Conservation (phyloP, 352 stramenopile species). For the Phytophthora tubulina region DNA sequence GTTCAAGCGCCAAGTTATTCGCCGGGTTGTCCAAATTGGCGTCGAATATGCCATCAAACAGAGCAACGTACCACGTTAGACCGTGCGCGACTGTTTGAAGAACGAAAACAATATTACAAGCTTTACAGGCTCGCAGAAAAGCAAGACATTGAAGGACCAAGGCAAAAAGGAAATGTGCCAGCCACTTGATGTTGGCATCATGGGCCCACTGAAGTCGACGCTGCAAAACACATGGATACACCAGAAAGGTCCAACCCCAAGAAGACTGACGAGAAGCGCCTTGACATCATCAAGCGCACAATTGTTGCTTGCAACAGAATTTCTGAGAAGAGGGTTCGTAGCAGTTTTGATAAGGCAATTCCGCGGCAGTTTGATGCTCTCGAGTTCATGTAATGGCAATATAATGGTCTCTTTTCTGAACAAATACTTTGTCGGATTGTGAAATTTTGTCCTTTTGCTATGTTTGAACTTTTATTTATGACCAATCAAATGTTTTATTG, state of each 20-base stretch:
- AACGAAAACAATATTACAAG: neutral
- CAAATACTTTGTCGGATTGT: too few relatives aligned
- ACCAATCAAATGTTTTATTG: too few relatives aligned
- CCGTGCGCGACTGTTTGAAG: conserved; percentile 7
- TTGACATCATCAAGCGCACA: neutral
- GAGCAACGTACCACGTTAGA: conserved; percentile 10
- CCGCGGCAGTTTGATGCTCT: too few relatives aligned
- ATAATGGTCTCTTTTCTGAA: too few relatives aligned
- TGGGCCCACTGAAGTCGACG: neutral
- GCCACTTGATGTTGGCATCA: neutral
- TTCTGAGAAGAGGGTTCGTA: too few relatives aligned
- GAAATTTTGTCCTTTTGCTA: too few relatives aligned
- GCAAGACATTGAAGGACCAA: conserved; percentile 24
- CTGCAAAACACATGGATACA: neutral
- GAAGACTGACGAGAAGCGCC: neutral
- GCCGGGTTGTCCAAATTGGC: neutral
- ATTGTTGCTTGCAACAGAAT: too few relatives aligned
- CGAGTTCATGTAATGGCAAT: too few relatives aligned
- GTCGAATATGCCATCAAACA: neutral
- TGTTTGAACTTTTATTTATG: too few relatives aligned
- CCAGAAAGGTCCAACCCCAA: neutral
- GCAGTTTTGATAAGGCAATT: too few relatives aligned
- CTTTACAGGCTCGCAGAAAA: conserved; percentile 13
- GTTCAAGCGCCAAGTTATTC: conserved; percentile 7
- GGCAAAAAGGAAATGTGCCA: conserved; percentile 29